A percentile compares a stretch with the other conserved stretches of the same genome.
Conservation (phyloP, 345 rosid genomes). For the Citropsis articulata region DNA sequence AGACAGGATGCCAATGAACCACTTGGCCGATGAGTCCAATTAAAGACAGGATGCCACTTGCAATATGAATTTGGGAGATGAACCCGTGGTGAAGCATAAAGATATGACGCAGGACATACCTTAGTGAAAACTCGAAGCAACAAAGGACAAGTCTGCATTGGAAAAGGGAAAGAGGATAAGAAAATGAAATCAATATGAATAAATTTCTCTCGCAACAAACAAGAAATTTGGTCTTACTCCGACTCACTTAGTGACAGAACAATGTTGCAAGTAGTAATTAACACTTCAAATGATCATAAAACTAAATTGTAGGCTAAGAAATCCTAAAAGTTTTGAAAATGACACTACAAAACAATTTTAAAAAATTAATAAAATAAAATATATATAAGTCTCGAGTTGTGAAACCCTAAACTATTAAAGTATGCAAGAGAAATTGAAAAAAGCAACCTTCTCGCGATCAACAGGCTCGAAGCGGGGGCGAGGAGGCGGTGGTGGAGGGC, state of each 20-base stretch:
- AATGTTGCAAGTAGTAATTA: background rate
- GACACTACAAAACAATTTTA: background rate
- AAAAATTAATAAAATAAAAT: background rate
- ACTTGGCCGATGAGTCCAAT: background rate
- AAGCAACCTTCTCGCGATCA: conserved; percentile 81
- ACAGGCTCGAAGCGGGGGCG: conserved; percentile 62
- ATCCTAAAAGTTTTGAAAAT: background rate
- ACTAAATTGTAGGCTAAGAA: background rate
- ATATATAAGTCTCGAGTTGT: background rate
- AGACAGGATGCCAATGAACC: background rate
- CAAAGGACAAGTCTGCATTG: conserved; percentile 82
- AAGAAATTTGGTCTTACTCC: background rate
- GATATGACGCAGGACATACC: conserved; percentile 40
- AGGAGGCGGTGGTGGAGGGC: conserved; percentile 54
- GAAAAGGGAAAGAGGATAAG: background rate
- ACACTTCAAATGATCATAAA: background rate
- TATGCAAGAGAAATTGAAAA: background rate
- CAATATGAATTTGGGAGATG: background rate
- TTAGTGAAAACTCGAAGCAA: conserved; percentile 94
- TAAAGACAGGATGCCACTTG: background rate
- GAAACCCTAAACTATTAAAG: conserved; percentile 27
- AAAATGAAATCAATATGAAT: background rate
- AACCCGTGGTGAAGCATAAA: background rate
- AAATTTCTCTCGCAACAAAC: background rate
- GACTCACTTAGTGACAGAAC: background rate